Percentiles rank a stretch among this genome's conserved stretches.
phyloP scores from a whole-genome alignment of 441 rosid species.

The Arabidopsis hybrid region DNA sequence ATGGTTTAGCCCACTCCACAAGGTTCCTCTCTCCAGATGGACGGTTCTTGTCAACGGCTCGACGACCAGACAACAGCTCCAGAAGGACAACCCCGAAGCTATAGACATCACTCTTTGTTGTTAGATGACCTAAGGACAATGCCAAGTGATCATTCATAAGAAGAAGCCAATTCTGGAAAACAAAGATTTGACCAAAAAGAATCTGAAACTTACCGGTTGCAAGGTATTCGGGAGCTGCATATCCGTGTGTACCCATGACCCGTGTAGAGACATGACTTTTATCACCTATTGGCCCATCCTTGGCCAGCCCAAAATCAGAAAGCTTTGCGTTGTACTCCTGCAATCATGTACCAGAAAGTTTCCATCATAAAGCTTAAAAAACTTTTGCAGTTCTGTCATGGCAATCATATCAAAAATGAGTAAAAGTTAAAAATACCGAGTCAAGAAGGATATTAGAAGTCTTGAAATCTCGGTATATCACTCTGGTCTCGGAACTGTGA shows the following conservation, averaged over 20 bases:
- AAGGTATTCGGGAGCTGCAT: conserved; percentile 77
- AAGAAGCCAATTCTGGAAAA: conserved; percentile 10
- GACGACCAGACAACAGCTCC: conserved; percentile 66
- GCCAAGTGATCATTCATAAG: not conserved
- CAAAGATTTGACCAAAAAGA: conserved; percentile 6
- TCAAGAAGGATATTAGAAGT: conserved; percentile 74
- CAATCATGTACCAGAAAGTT: conserved; percentile 16
- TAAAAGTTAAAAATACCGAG: conserved; percentile 46
- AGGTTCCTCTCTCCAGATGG: conserved; percentile 66
- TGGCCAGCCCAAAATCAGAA: conserved; percentile 76
- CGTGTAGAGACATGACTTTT: conserved; percentile 73
- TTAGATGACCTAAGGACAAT: conserved; percentile 57
- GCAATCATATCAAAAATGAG: conserved; percentile 14
- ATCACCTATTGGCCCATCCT: conserved; percentile 72
- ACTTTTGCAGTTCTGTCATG: not conserved
- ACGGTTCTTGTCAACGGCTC: conserved; percentile 67
- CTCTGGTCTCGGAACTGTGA: conserved; percentile 62
- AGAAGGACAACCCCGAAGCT: conserved; percentile 76
- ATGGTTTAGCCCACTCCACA: conserved; percentile 80
- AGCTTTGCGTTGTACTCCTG: conserved; percentile 72
- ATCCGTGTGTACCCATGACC: conserved; percentile 70
- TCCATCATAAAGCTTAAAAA: conserved; percentile 26
- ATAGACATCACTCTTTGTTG: conserved; percentile 70
- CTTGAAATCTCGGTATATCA: conserved; percentile 71
- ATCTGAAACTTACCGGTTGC: conserved; percentile 56